phyloP scores from a whole-genome alignment of 2,329 filamentous ascomycete species.

The Talaromyces funiculosus region DNA sequence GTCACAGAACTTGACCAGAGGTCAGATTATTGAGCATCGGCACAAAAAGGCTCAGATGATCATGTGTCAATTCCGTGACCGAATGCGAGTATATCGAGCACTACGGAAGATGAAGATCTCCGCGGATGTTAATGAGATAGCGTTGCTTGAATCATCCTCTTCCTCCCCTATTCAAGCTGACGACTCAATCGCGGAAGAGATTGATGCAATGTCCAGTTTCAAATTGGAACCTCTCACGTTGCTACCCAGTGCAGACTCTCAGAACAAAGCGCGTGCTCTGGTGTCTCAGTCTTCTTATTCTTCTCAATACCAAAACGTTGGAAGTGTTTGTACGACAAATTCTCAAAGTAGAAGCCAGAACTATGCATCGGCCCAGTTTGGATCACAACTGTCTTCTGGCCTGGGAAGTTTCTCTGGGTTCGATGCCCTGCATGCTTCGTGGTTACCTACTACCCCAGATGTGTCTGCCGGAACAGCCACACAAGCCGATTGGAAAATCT shows the following conservation, averaged over 20 bases:
- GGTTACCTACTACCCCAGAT: conserved; percentile 11
- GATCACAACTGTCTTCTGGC: not conserved
- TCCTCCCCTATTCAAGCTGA: not conserved
- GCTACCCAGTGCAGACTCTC: not conserved
- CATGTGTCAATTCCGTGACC: conserved; percentile 55
- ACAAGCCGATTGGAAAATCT: not conserved
- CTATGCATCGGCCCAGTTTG: not conserved
- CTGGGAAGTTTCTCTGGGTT: not conserved
- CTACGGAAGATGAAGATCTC: conserved; percentile 25
- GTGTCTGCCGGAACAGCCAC: conserved; percentile 14
- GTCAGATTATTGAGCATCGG: conserved; percentile 26
- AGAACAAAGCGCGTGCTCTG: not conserved
- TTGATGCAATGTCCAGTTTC: not conserved
- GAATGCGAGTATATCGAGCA: conserved; percentile 26
- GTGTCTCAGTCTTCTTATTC: not conserved
- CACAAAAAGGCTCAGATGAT: conserved; percentile 57
- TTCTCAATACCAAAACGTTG: not conserved
- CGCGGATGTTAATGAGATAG: conserved; percentile 17
- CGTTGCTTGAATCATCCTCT: not conserved
- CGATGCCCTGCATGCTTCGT: not conserved
- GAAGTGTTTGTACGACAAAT: not conserved
- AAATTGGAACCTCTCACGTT: conserved; percentile 1
- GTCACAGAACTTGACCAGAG: conserved; percentile 28
- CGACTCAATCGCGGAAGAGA: not conserved
- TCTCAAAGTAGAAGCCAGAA: not conserved